Evolutionary conservation across 2,329 filamentous ascomycete species (phyloP).

Genomic region (Hymenoscyphus scutula): DNA sequence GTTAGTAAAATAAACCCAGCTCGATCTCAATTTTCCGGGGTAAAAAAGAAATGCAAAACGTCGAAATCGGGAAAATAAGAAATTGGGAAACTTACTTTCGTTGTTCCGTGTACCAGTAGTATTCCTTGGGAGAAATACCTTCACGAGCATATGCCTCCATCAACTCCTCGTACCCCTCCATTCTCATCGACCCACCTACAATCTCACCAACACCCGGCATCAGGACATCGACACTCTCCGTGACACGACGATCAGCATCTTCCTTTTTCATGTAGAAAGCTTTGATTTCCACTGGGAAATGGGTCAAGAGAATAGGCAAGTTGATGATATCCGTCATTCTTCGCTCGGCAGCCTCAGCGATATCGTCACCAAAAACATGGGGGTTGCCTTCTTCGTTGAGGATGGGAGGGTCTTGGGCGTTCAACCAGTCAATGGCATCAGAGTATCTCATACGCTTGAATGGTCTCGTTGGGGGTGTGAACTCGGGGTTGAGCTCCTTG

Average conservation of each 20-base stretch:
- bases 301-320: slow-evolving; percentile 90
- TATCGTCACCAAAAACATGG: slow-evolving; percentile 94
- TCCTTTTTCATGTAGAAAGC: slow-evolving; percentile 99
- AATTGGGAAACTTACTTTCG: slow-evolving; percentile 67
- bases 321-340: slow-evolving; percentile 97
- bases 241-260: slow-evolving; percentile 73
- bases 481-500: slow-evolving; percentile 86
- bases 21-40: too few species aligned
- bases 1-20: slow-evolving; percentile 14
- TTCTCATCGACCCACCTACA: slow-evolving; percentile 94
- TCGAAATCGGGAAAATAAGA: not conserved
- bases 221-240: slow-evolving; percentile 81
- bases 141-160: slow-evolving; percentile 85
- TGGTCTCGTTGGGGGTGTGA: slow-evolving; percentile 75
- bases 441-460: slow-evolving; percentile 95
- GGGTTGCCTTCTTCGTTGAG: slow-evolving; percentile 88
- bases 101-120: slow-evolving; percentile 98
- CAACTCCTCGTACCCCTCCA: slow-evolving; percentile 86
- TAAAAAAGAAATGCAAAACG: not conserved
- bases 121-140: slow-evolving; percentile 77
- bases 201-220: slow-evolving; percentile 98
- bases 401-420: slow-evolving; percentile 75
- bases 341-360: slow-evolving; percentile 94
- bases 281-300: slow-evolving; percentile 97
- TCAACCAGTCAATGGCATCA: slow-evolving; percentile 92